Conservation (phyloP, 2,329 filamentous ascomycete species). For the Fragosphaeria purpurea region DNA sequence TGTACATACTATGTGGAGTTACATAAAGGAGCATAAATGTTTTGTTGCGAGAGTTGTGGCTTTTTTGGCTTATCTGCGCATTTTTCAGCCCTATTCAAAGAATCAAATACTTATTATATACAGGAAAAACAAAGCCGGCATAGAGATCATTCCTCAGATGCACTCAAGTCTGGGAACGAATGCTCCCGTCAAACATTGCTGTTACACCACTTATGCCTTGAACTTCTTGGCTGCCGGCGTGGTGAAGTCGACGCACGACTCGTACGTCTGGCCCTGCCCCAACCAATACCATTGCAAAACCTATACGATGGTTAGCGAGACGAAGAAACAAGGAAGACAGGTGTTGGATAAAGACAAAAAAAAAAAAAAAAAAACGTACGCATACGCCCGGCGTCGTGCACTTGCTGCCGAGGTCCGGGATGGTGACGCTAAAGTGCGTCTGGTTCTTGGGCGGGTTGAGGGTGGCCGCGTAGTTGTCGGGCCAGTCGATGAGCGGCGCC, state of each 20-base stretch:
- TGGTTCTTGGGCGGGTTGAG: slow-evolving; percentile 20
- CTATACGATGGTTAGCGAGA: slow-evolving; percentile 3
- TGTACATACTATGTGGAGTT: slow-evolving; percentile 1
- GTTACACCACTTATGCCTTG: neutral
- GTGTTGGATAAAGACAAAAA: neutral
- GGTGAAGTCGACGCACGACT: slow-evolving; percentile 50
- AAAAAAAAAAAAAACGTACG: slow-evolving; percentile 13
- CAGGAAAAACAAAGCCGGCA: too few relatives aligned
- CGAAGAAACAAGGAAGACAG: too few relatives aligned
- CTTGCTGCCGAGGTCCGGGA: slow-evolving; percentile 19
- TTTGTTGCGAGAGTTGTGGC: neutral
- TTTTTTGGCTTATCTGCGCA: neutral
- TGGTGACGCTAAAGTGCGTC: slow-evolving; percentile 20
- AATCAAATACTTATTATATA: too few relatives aligned
- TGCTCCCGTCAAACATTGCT: too few relatives aligned
- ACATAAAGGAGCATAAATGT: neutral
- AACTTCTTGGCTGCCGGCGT: slow-evolving; percentile 2
- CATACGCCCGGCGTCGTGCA: slow-evolving; percentile 19
- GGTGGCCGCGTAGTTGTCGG: slow-evolving; percentile 18
- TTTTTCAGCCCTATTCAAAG: neutral
- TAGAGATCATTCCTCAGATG: too few relatives aligned
- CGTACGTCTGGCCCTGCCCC: slow-evolving; percentile 49
- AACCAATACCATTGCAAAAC: slow-evolving; percentile 56
- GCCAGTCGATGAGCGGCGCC: slow-evolving; percentile 23
- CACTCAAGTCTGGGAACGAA: too few relatives aligned